Base-by-base conservation (phyloP, 495 filamentous ascomycete genomes). In the Cetradonia linearis region DNA sequence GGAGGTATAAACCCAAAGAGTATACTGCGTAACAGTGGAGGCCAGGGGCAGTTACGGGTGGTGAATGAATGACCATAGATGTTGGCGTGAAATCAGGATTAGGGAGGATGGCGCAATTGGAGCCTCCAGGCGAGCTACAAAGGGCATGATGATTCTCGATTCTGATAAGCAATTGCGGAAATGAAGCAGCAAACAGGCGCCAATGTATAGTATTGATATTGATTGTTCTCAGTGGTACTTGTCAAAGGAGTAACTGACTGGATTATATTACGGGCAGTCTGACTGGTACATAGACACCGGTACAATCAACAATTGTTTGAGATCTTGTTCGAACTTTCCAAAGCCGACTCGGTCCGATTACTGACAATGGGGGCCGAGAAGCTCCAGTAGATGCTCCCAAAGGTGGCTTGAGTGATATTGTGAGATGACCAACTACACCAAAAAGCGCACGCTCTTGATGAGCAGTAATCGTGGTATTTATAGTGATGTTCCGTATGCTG, bases 11-110 rank as follows among this genome's bases (percentile, higher is more conserved):
- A 54, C 1, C 58, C 58, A 23, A 66, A 66, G 42, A 62, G 65
- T 11, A 66, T 66, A 38, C 28, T 66, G 42, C 53, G 62, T 42
- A 66, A 66, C 48, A 59, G 38, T 23, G 50, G 56, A 16, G 60
- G 63, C 0, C 36, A 59, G 25, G 54, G 49, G 11, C 34, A 50
- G 37, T 55, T 65, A 48, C 47, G 60, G 48, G 55, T 58, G 18
- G 60, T 65, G 37, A 62, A 62, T 55, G 60, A 62, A 14, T 62
- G 40, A 58, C 13, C 14, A 18, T 44, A 7, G 23, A 27, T 44
- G 38, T 31, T 25, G 23, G 9, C 6, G 5, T 36, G 36, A 16
- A 25, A n/a, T 18, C 27, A 37, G 46, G 49, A 31, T 23, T 13
- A 28, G 28, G 5, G 36, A 13, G 2, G 31, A 38, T 25, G 31